phyloP scores from a whole-genome alignment of 176 grass and related monocot species.

The Aegilops sharonensis region DNA sequence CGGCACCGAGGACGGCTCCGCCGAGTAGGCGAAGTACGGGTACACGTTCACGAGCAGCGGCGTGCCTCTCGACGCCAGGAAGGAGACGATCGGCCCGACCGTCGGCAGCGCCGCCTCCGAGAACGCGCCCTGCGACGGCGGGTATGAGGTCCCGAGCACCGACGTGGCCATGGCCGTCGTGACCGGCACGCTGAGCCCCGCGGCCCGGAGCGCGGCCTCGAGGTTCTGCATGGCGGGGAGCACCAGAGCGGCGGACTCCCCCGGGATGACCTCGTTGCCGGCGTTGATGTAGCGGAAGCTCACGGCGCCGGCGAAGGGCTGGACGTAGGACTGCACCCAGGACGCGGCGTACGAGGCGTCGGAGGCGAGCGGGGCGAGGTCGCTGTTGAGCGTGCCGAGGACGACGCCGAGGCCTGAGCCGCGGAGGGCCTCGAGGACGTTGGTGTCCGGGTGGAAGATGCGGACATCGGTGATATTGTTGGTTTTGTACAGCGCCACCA shows the following conservation, averaged over 20 bases:
- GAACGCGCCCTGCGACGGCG: slow-evolving; percentile 63
- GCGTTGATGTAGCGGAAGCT: slow-evolving; percentile 73
- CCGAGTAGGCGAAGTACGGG: slow-evolving; percentile 77
- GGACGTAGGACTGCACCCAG: slow-evolving; percentile 74
- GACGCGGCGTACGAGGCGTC: slow-evolving; percentile 49
- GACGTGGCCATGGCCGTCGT: slow-evolving; percentile 66
- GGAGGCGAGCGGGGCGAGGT: slow-evolving; percentile 57
- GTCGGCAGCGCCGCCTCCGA: slow-evolving; percentile 40
- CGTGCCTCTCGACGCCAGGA: slow-evolving; percentile 47
- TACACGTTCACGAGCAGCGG: slow-evolving; percentile 71
- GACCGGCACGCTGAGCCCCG: slow-evolving; percentile 51
- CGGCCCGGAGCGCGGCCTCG: slow-evolving; percentile 45
- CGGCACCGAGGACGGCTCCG: slow-evolving; percentile 37
- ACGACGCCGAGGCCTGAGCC: slow-evolving; percentile 66
- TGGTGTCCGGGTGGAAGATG: slow-evolving; percentile 68
- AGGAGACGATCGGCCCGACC: slow-evolving; percentile 43
- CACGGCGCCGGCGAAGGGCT: slow-evolving; percentile 66
- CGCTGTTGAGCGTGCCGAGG: slow-evolving; percentile 80
- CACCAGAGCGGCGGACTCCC: slow-evolving; percentile 43
- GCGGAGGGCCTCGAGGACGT: slow-evolving; percentile 55
- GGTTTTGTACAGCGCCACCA: slow-evolving; percentile 60
- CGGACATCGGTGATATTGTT: slow-evolving; percentile 56
- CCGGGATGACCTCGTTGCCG: slow-evolving; percentile 80
- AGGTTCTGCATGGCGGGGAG: slow-evolving; percentile 78
- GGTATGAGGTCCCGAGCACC: slow-evolving; percentile 56